A percentile compares a stretch with the other conserved stretches of the same genome.
These are phyloP conservation scores for Achlya hypogyna DNA, from an alignment of 352 stramenopile genomes.

Conservation along the genomic window DNA sequence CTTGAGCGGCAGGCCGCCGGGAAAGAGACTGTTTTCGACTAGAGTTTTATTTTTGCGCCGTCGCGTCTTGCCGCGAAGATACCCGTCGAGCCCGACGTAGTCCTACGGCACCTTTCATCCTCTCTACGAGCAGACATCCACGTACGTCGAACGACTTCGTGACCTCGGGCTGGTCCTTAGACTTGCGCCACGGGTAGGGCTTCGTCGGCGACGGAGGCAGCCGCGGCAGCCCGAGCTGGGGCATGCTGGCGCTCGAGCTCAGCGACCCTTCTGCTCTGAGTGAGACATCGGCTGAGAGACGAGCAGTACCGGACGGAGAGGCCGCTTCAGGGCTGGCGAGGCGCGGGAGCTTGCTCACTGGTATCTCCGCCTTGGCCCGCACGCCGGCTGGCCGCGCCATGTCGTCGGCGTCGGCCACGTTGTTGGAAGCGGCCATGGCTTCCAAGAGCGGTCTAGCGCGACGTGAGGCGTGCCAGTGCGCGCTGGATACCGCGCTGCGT, in stretches of 20 bases:
- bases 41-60: constrained; percentile 2
- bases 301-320: no score
- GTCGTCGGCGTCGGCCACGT: not conserved
- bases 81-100: constrained; percentile 6
- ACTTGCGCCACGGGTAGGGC: not conserved
- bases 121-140: not conserved
- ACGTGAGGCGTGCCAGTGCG: not conserved
- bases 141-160: not conserved
- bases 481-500: constrained; percentile 28
- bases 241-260: not conserved
- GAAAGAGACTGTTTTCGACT: constrained; percentile 1
- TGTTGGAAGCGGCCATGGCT: not conserved
- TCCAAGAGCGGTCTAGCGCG: not conserved
- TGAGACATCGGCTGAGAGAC: no score
- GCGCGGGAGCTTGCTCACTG: not conserved
- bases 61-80: not conserved
- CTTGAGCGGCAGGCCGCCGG: not conserved
- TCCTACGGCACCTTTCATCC: not conserved
- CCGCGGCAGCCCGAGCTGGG: not conserved
- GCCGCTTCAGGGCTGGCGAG: no score
- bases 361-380: no score
- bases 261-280: not conserved
- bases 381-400: no score
- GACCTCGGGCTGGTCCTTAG: not conserved
- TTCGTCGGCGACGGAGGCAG: not conserved